phyloP scores from a whole-genome alignment of 768 basidiomycete genomes.

The Calocera cornea region DNA sequence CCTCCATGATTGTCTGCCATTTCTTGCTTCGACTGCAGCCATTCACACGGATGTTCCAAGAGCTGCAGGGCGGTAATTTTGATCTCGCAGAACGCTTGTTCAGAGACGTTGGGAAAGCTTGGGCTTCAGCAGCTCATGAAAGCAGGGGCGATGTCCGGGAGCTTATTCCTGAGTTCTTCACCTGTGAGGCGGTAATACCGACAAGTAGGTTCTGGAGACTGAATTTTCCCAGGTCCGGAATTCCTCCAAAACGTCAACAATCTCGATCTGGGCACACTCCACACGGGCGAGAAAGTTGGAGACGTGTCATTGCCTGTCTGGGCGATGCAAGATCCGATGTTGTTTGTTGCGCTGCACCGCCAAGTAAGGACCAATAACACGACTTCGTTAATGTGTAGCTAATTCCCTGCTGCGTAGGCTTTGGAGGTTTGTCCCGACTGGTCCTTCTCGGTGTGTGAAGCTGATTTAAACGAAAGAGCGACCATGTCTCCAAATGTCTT shows the following conservation, averaged over 20 bases:
- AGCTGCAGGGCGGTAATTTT: constrained; percentile 85
- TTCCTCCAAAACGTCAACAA: constrained; percentile 71
- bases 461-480: constrained; percentile 69
- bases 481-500: constrained; percentile 69
- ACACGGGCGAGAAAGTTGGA: constrained; percentile 65
- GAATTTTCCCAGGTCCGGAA: constrained; percentile 28
- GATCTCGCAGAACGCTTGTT: constrained; percentile 83
- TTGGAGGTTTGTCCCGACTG: neutral
- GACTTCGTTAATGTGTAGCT: neutral
- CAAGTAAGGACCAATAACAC: constrained; percentile 34
- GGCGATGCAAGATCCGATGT: constrained; percentile 70
- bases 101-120: constrained; percentile 44
- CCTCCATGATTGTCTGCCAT: constrained; percentile 94
- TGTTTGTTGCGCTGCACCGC: constrained; percentile 71
- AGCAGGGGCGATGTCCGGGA: constrained; percentile 87
- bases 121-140: constrained; percentile 72
- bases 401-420: neutral
- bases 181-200: constrained; percentile 33
- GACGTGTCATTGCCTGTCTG: constrained; percentile 82
- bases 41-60: constrained; percentile 91
- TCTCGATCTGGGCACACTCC: constrained; percentile 64
- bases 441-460: neutral
- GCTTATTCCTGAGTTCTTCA: constrained; percentile 80
- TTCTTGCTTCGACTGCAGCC: constrained; percentile 82
- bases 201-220: neutral